Conservation (phyloP, 805 yeast species). For the Kodamaea jinghongensis region DNA sequence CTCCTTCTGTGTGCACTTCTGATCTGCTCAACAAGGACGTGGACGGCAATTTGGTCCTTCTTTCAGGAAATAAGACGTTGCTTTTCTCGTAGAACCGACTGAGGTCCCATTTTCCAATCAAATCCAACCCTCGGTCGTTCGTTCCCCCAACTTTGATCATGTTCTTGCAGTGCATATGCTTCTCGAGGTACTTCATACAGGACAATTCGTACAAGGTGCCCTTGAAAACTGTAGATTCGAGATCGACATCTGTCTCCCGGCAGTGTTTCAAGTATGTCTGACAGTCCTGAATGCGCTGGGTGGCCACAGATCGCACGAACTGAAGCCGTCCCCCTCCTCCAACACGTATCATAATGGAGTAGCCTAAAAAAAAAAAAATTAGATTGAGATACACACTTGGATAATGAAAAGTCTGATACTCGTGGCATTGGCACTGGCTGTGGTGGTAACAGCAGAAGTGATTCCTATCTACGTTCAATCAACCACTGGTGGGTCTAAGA, state of each 20-base stretch:
- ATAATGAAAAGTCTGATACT: neutral
- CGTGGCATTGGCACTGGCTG: neutral
- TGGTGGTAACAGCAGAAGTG: slow-evolving; percentile 1
- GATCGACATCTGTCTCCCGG: slow-evolving; percentile 16
- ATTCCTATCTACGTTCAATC: slow-evolving; percentile 8
- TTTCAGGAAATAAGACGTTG: slow-evolving; percentile 1
- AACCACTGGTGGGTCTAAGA: neutral
- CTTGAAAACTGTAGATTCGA: slow-evolving; percentile 43
- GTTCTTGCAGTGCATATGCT: slow-evolving; percentile 34
- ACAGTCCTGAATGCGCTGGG: slow-evolving; percentile 18
- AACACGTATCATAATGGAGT: no score
- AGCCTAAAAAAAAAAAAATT: no score
- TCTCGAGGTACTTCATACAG: slow-evolving; percentile 37
- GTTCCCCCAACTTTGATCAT: slow-evolving; percentile 52
- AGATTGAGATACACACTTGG: neutral
- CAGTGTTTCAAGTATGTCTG: slow-evolving; percentile 32
- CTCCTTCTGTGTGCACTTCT: slow-evolving; percentile 14
- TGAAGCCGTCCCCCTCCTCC: no score
- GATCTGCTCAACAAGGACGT: slow-evolving; percentile 18
- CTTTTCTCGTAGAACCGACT: slow-evolving; percentile 15
- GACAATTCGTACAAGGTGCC: slow-evolving; percentile 57
- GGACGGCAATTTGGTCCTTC: slow-evolving; percentile 3
- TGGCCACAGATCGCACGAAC: no score
- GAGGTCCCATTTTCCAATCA: slow-evolving; percentile 52
- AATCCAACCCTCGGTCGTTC: slow-evolving; percentile 56